Evolutionary conservation across 768 basidiomycete genomes (phyloP).

Genomic region (Suillus sp.): DNA sequence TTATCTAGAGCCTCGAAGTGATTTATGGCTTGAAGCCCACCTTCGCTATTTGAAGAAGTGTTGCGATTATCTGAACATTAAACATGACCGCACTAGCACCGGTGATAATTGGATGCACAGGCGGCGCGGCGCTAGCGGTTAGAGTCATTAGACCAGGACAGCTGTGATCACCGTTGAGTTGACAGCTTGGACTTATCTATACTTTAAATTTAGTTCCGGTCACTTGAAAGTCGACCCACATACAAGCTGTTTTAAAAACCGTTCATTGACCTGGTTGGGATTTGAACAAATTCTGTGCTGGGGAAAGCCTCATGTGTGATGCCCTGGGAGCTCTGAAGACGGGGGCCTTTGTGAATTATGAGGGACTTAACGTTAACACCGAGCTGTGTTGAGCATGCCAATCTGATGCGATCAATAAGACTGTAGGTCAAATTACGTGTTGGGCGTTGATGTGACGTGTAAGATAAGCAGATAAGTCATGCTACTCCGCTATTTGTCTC

Average conservation of each 20-base stretch:
- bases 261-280: not conserved
- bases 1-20: not conserved
- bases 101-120: not conserved
- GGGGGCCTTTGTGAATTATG: constrained; percentile 2
- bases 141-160: not conserved
- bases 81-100: not conserved
- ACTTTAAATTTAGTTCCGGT: not conserved
- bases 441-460: not conserved
- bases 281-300: not conserved
- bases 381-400: not conserved
- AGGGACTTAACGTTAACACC: not conserved
- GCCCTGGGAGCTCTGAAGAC: not conserved
- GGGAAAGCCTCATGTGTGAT: not conserved
- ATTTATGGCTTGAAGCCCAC: not conserved
- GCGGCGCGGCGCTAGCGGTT: too few species aligned
- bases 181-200: not conserved
- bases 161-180: not conserved
- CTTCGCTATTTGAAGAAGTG: not conserved
- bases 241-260: not conserved
- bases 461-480: not conserved
- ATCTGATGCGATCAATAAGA: constrained; percentile 1
- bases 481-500: not conserved
- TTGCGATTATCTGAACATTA: not conserved
- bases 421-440: constrained; percentile 2
- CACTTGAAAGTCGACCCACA: not conserved